Evolutionary conservation across 2,329 filamentous ascomycete species (phyloP).

Genomic region (Sporothrix phasma): DNA sequence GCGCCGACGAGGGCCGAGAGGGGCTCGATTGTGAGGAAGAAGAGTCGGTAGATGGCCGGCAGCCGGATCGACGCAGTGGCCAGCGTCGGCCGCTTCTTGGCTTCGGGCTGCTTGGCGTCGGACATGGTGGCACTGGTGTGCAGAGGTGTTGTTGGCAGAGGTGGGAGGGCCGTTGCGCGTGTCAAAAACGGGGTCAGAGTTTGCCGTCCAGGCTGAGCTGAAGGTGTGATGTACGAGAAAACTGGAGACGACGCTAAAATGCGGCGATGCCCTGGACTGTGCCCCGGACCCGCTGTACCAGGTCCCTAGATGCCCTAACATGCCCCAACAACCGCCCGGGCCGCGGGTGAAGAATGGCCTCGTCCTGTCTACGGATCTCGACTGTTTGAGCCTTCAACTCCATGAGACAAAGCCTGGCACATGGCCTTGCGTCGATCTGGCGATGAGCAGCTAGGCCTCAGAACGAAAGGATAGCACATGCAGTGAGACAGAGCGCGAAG

Average conservation of each 20-base stretch:
- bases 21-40: constrained; percentile 67
- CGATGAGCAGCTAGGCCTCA: background rate
- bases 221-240: background rate
- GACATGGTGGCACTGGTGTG: background rate
- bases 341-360: background rate
- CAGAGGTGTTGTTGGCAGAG: background rate
- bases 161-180: background rate
- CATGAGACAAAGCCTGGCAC: too few relatives aligned
- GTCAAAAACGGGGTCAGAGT: background rate
- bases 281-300: background rate
- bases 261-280: background rate
- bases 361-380: too few relatives aligned
- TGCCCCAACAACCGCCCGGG: background rate
- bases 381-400: too few relatives aligned
- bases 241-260: constrained; percentile 1
- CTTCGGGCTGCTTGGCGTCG: background rate
- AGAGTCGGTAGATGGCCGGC: constrained; percentile 51
- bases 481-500: too few relatives aligned
- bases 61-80: constrained; percentile 19
- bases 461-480: background rate
- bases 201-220: background rate
- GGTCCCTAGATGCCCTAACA: background rate
- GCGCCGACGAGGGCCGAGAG: constrained; percentile 43
- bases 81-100: background rate
- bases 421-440: too few relatives aligned